Evolutionary conservation across 1,284 basidiomycete genomes (phyloP), one percentile per base, ranked within the genome.

Genomic region (Boletus sp.): DNA sequence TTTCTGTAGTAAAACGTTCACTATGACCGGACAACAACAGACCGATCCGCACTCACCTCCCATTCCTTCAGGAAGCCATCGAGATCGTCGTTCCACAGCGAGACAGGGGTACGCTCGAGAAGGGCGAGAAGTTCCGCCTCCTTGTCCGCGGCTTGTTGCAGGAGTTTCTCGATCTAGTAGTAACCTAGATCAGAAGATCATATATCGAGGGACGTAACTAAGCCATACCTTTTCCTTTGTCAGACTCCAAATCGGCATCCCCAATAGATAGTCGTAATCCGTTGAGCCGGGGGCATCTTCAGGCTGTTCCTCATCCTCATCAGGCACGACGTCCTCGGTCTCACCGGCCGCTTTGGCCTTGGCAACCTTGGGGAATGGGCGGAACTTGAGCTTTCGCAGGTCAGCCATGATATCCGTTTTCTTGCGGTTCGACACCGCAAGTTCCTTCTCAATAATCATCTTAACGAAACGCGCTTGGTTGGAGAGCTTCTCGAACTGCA

Each of bases 401-500:
- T 99, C 97, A 1, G 76, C 79, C 28, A 98, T 89, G 66, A 99
- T 90, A 59, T 91, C 93, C 3, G 80, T 83, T 75, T 95, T 95
- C 80, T 95, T 97, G 71, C 96, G 91, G 72, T 93, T 95, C n/a
- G 89, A 88, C 30, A 99, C 89, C n/a, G 85, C 77, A n/a, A 99
- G 84, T 73, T 95, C 82, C 73, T 88, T 93, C 66, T 89, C 85
- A 64, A 99, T 86, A 71, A 99, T 98, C 95, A 98, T 96, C 74
- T 94, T 85, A 51, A 99, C 89, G 78, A 99, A 99, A 31, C 96
- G 91, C 21, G 95, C 97, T 77, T 99, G 97, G 75, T 99, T 99
- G 59, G 89, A 90, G 14, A 98, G 81, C 64, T 86, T 90, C 71
- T 98, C 95, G 67, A 94, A 90, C 60, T 88, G 86, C 52, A 79